Conservation (phyloP, 805 yeast species). For the Pichia heedii region DNA sequence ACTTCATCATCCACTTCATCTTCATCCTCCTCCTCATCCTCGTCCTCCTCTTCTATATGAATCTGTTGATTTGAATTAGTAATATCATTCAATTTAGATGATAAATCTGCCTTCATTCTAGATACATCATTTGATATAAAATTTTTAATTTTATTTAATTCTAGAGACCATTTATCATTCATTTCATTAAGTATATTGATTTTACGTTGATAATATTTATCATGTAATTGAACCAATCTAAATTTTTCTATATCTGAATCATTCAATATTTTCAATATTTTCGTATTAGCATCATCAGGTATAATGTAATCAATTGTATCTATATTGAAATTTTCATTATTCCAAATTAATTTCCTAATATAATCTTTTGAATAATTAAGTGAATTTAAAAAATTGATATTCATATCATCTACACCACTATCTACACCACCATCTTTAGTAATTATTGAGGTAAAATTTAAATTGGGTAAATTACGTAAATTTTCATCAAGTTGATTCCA, state of each 20-base stretch:
- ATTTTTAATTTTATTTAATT: conserved; percentile 15
- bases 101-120: conserved; percentile 9
- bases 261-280: conserved; percentile 14
- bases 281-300: conserved; percentile 12
- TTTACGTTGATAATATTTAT: conserved; percentile 20
- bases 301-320: conserved; percentile 8
- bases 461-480: conserved; percentile 16
- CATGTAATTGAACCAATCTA: conserved; percentile 21
- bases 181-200: conserved; percentile 13
- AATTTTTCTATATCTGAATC: conserved; percentile 21
- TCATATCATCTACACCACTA: conserved; percentile 3
- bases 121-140: conserved; percentile 19
- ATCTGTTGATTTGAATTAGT: conserved; percentile 4
- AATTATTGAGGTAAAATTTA: conserved; percentile 9
- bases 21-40: conserved; percentile 2
- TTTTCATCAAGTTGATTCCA: conserved; percentile 12
- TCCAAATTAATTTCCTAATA: conserved; percentile 5
- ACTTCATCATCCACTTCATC: conserved; percentile 6
- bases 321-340: neutral
- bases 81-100: neutral
- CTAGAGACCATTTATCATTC: conserved; percentile 23
- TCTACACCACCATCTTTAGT: conserved; percentile 3
- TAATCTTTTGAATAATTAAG: neutral
- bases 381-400: neutral
- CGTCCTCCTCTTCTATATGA: conserved; percentile 1